These are phyloP conservation scores for Kalmanozyma brasiliensis DNA, from an alignment of 1,284 basidiomycete species.

Conservation along the genomic window DNA sequence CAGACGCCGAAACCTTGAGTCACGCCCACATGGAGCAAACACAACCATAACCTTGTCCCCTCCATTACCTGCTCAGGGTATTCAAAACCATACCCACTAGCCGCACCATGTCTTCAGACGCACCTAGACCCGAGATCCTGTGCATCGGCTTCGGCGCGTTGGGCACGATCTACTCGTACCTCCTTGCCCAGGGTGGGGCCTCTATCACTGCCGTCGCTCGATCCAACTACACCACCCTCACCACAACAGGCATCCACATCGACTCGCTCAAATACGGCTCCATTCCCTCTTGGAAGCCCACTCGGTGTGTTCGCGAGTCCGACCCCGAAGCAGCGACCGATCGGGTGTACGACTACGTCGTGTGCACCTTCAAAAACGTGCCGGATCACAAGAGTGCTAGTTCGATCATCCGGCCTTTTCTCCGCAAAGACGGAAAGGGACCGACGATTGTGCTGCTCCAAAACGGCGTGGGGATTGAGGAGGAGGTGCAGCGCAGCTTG, in stretches of 20 bases:
- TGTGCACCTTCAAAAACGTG: conserved; percentile 79
- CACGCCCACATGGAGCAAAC: too few species aligned
- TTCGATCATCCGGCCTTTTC: conserved; percentile 73
- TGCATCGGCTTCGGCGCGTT: conserved; percentile 72
- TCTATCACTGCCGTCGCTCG: conserved; percentile 80
- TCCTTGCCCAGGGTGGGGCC: conserved; percentile 75
- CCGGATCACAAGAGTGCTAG: conserved; percentile 77
- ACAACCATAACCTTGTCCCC: too few species aligned
- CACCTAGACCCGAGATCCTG: conserved; percentile 63
- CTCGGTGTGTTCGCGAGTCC: conserved; percentile 72
- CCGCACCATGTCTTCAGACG: not conserved
- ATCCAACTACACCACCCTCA: conserved; percentile 76
- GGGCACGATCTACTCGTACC: conserved; percentile 73
- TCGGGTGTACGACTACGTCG: conserved; percentile 73
- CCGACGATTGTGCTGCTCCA: conserved; percentile 77
- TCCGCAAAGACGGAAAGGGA: conserved; percentile 69
- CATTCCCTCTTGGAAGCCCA: conserved; percentile 74
- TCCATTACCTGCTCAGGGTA: too few species aligned
- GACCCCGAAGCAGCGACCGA: conserved; percentile 74
- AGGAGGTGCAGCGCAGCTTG: conserved; percentile 74
- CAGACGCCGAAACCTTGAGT: too few species aligned
- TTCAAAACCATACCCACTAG: too few species aligned
- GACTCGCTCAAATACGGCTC: conserved; percentile 75
- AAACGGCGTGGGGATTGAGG: conserved; percentile 81
- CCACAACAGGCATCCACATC: conserved; percentile 72